Evolutionary conservation across 140 eudicot species (phyloP).

Genomic region (Flaveria floridana): DNA sequence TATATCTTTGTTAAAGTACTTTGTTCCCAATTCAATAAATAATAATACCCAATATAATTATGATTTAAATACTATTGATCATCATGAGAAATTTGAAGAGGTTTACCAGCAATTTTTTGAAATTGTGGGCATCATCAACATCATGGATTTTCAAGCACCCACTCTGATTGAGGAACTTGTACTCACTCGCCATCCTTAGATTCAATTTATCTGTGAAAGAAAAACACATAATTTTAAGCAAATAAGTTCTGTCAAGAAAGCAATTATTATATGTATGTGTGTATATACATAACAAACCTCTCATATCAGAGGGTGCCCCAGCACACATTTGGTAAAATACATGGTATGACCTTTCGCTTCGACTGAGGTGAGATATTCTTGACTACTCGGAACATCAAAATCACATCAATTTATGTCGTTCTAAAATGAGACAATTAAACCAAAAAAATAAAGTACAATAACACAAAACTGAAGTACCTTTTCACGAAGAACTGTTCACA

Average conservation of each 20-base stretch:
- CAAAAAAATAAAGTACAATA: neutral
- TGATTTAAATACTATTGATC: neutral
- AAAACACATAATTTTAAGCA: slow-evolving; percentile 13
- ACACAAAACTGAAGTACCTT: slow-evolving; percentile 50
- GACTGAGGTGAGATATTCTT: slow-evolving; percentile 75
- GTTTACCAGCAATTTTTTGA: slow-evolving; percentile 60
- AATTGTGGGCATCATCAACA: slow-evolving; percentile 73
- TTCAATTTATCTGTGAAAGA: slow-evolving; percentile 63
- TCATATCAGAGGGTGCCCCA: slow-evolving; percentile 77
- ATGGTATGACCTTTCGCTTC: slow-evolving; percentile 89
- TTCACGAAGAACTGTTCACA: slow-evolving; percentile 74
- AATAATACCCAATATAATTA: slow-evolving; percentile 6
- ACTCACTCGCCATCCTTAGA: slow-evolving; percentile 63
- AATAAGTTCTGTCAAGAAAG: slow-evolving; percentile 3
- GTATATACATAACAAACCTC: slow-evolving; percentile 48
- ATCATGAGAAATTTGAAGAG: too few relatives aligned
- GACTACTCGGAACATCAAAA: slow-evolving; percentile 52
- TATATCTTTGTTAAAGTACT: slow-evolving; percentile 17
- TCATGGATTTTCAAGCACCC: slow-evolving; percentile 59
- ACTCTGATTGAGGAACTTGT: slow-evolving; percentile 72
- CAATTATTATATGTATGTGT: neutral
- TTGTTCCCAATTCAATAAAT: slow-evolving; percentile 9
- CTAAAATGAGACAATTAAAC: neutral
- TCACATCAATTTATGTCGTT: slow-evolving; percentile 11
- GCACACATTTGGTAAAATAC: slow-evolving; percentile 91